These are phyloP conservation scores for Thymus mandschuricus DNA, from an alignment of 257 asterid species.

Conservation along the genomic window DNA sequence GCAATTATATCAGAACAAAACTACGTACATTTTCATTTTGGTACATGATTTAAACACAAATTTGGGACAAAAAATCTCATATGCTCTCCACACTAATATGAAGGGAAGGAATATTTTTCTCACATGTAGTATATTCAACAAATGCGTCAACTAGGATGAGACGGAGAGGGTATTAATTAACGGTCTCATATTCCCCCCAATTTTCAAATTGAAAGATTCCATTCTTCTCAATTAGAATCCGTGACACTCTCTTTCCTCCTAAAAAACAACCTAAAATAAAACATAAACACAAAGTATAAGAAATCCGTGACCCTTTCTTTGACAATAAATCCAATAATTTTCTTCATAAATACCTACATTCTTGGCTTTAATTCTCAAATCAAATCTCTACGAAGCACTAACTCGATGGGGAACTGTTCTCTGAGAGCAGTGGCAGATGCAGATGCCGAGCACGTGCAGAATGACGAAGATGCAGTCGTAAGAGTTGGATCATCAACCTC, in stretches of 20 bases:
- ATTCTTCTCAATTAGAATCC: constrained; percentile 25
- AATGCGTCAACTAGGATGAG: too few relatives aligned
- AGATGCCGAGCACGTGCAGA: constrained; percentile 36
- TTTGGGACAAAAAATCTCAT: too few relatives aligned
- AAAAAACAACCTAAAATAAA: too few relatives aligned
- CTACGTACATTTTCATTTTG: too few relatives aligned
- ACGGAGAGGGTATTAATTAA: neutral
- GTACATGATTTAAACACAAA: too few relatives aligned
- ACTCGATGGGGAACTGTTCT: constrained; percentile 67
- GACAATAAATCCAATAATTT: neutral
- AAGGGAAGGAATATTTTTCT: too few relatives aligned
- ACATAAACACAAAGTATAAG: too few relatives aligned
- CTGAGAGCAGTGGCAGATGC: constrained; percentile 43
- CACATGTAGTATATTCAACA: too few relatives aligned
- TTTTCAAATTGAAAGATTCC: constrained; percentile 4
- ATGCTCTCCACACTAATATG: too few relatives aligned
- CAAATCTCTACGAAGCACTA: neutral
- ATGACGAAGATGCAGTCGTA: constrained; percentile 17
- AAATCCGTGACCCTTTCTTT: constrained; percentile 29
- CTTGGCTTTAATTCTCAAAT: too few relatives aligned
- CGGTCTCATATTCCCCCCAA: neutral
- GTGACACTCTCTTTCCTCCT: constrained; percentile 25
- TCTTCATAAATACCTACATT: too few relatives aligned
- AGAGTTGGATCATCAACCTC: constrained; percentile 11
- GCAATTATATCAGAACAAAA: too few relatives aligned